phyloP scores from a whole-genome alignment of 495 filamentous ascomycete species.

The Penicillium daleae region DNA sequence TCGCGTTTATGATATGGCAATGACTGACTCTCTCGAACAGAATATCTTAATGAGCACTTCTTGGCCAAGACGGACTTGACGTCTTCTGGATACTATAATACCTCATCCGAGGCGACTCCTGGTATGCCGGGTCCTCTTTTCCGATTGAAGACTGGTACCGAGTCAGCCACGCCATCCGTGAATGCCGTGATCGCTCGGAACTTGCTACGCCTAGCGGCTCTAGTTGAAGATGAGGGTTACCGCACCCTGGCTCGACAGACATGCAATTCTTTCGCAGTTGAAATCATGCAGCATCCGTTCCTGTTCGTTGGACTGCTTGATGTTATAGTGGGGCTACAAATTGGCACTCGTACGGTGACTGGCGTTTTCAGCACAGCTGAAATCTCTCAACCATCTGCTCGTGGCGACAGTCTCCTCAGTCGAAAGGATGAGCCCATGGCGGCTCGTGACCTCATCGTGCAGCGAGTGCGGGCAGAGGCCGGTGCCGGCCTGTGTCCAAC shows the following conservation, averaged over 20 bases:
- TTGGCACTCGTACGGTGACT: slow-evolving; percentile 51
- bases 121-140: slow-evolving; percentile 79
- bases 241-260: slow-evolving; percentile 70
- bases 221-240: slow-evolving; percentile 71
- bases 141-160: slow-evolving; percentile 90
- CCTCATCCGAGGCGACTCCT: slow-evolving; percentile 60
- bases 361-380: slow-evolving; percentile 43
- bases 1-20: neutral
- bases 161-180: slow-evolving; percentile 83
- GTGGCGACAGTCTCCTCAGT: slow-evolving; percentile 29
- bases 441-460: slow-evolving; percentile 42
- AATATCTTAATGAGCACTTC: slow-evolving; percentile 70
- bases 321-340: slow-evolving; percentile 72
- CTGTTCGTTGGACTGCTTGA: slow-evolving; percentile 80
- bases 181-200: slow-evolving; percentile 87
- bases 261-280: slow-evolving; percentile 80
- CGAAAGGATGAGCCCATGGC: slow-evolving; percentile 36
- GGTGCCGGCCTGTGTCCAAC: slow-evolving; percentile 45
- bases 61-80: slow-evolving; percentile 55
- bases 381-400: slow-evolving; percentile 13
- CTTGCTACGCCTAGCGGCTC: slow-evolving; percentile 72
- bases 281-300: slow-evolving; percentile 90
- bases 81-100: slow-evolving; percentile 85
- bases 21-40: slow-evolving; percentile 39
- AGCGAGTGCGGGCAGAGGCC: slow-evolving; percentile 44